Evolutionary conservation across 805 yeast genomes (phyloP).

Genomic region (Yamadazyma endophytica): DNA sequence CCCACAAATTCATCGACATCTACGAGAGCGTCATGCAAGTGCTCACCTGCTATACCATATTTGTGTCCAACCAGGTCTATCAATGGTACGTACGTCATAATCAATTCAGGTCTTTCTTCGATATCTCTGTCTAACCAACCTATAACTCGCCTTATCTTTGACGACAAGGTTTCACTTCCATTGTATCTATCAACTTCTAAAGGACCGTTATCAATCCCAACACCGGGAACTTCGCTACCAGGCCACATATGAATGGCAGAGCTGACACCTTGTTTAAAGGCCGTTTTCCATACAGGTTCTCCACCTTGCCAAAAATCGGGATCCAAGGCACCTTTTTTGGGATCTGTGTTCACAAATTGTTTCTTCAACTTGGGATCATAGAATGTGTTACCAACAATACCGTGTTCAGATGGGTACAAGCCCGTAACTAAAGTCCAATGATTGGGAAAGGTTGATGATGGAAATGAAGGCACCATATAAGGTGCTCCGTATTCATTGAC

Average conservation of each 20-base stretch:
- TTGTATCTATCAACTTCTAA: conserved; percentile 60
- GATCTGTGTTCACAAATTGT: conserved; percentile 62
- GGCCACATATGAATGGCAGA: conserved; percentile 97
- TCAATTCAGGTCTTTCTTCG: conserved; percentile 63
- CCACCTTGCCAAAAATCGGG: conserved; percentile 78
- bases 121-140: conserved; percentile 64
- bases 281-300: conserved; percentile 84
- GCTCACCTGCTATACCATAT: conserved; percentile 62
- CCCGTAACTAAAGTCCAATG: conserved; percentile 93
- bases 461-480: conserved; percentile 82
- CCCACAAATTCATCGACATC: conserved; percentile 66
- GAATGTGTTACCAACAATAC: conserved; percentile 81
- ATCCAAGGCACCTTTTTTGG: conserved; percentile 45
- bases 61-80: conserved; percentile 77
- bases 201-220: conserved; percentile 32
- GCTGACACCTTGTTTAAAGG: conserved; percentile 53
- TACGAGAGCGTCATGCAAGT: conserved; percentile 48
- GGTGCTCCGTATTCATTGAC: conserved; percentile 62
- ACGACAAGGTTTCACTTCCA: conserved; percentile 53
- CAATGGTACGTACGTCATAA: conserved; percentile 75
- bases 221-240: conserved; percentile 73
- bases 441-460: conserved; percentile 86
- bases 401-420: conserved; percentile 75
- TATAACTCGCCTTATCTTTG: conserved; percentile 55
- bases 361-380: conserved; percentile 54